A percentile compares a stretch with the other conserved stretches of the same genome.
phyloP scores from a whole-genome alignment of 2,329 filamentous ascomycete species.

The Apiospora phragmitis region DNA sequence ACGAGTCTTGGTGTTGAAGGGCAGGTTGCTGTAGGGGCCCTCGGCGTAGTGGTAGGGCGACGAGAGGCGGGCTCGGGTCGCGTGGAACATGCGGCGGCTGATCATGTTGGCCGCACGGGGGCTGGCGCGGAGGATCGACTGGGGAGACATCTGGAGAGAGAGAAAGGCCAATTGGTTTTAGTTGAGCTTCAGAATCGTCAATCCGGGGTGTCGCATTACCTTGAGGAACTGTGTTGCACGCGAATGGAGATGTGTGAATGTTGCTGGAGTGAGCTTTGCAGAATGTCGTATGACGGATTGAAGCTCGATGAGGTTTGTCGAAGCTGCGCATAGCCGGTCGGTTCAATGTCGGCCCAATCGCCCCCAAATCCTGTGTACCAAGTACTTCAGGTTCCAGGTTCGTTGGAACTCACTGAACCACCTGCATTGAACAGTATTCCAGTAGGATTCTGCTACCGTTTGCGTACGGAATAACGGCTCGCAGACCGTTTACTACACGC shows the following conservation, averaged over 20 bases:
- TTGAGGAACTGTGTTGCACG: constrained; percentile 21
- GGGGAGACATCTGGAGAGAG: constrained; percentile 72
- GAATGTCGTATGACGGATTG: constrained; percentile 6
- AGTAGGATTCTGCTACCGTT: too few species aligned
- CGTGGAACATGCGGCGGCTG: constrained; percentile 91
- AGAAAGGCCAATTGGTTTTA: constrained; percentile 40
- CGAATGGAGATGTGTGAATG: constrained; percentile 9
- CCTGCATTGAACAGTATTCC: too few species aligned
- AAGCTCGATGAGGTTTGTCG: constrained; percentile 1
- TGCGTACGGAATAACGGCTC: too few species aligned
- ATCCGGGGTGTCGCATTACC: neutral
- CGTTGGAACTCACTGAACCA: too few species aligned
- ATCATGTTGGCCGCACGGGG: constrained; percentile 64
- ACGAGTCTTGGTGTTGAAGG: constrained; percentile 93
- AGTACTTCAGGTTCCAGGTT: neutral
- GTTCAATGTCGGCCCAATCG: neutral
- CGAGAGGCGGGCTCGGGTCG: constrained; percentile 79
- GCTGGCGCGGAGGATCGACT: constrained; percentile 60
- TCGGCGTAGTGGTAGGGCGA: constrained; percentile 99
- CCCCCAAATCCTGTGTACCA: neutral
- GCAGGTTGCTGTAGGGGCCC: constrained; percentile 90
- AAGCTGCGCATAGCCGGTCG: neutral
- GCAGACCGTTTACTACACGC: too few species aligned
- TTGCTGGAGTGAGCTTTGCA: constrained; percentile 5
- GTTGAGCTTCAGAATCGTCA: constrained; percentile 10